A percentile compares a stretch with the other conserved stretches of the same genome.
Conservation (phyloP, 2,329 filamentous ascomycete genomes). For the Fusarium longipes region DNA sequence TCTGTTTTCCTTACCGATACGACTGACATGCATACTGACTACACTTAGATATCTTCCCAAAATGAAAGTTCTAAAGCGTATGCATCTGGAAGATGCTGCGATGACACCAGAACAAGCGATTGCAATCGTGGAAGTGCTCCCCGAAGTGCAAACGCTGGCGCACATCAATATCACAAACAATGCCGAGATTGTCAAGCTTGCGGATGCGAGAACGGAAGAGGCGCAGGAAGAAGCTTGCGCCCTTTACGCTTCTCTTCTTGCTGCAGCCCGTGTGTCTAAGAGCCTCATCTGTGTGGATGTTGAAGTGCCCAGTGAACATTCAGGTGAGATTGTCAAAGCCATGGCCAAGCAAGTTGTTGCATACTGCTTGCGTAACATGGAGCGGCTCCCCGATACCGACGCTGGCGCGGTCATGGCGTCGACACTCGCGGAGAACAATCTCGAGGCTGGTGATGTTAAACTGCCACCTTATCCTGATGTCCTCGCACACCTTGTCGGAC, state of each 20-base stretch:
- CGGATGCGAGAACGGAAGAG: slow-evolving; percentile 80
- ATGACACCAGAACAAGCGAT: slow-evolving; percentile 91
- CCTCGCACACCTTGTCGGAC: slow-evolving; percentile 85
- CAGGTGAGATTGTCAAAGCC: slow-evolving; percentile 91
- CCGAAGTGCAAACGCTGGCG: slow-evolving; percentile 82
- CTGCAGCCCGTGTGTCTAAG: slow-evolving; percentile 84
- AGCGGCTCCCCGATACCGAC: slow-evolving; percentile 77
- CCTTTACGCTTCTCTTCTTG: slow-evolving; percentile 89
- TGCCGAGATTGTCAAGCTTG: slow-evolving; percentile 74
- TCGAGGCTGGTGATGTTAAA: slow-evolving; percentile 46
- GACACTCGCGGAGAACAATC: slow-evolving; percentile 55
- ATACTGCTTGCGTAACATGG: slow-evolving; percentile 92
- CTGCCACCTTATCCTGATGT: slow-evolving; percentile 75
- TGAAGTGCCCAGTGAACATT: slow-evolving; percentile 82
- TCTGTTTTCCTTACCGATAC: background rate
- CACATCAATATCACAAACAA: slow-evolving; percentile 92
- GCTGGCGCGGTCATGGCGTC: slow-evolving; percentile 61
- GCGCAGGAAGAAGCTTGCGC: slow-evolving; percentile 94
- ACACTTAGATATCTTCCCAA: slow-evolving; percentile 76
- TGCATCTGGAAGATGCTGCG: slow-evolving; percentile 87
- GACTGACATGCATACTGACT: slow-evolving; percentile 14
- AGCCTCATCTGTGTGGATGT: slow-evolving; percentile 92
- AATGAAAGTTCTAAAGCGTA: slow-evolving; percentile 79
- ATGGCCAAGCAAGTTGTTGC: slow-evolving; percentile 94
- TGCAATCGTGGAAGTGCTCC: slow-evolving; percentile 87